Evolutionary conservation across 1,139 yeast genomes (phyloP), one percentile per base, ranked within the genome.

Genomic region (Sugiyamaella grinbergsii): DNA sequence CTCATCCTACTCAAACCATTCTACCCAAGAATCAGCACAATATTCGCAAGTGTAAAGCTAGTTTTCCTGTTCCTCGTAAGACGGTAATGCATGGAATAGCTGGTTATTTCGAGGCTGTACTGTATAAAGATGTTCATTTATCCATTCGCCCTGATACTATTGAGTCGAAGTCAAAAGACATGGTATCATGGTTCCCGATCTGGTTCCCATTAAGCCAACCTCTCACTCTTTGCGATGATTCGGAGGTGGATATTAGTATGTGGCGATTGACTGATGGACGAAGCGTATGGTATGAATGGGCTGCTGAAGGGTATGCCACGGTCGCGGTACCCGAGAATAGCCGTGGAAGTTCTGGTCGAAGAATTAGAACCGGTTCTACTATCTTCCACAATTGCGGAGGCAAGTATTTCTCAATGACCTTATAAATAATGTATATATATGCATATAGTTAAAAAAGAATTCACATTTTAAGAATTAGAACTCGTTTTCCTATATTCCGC

Each of bases 281-380:
- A 0, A 69, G 69, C 36, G 82, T 83, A 0, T 85, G 91, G 90
- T 88, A 87, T 61, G 85, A 81, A 58, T 88, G 95, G 94, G 70
- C 77, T 1, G 70, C 78, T 22, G 85, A 82, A 58, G 70, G 78
- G 4, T 80, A 71, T 60, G 49, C 54, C 13, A 31, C 52, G 2
- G 33, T 54, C 3, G 13, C 43, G 7, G 28, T 28, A n/a, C 34
- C 44, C 23, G 36, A 11, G 2, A 26, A 32, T 31, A 28, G 29
- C 4, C 28, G 43, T 7, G 33, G 38, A 16, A 38, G 33, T 41
- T 41, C 47, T 5, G 28, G 28, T n/a, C 41, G 59, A 28, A 45
- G 66, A 24, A 51, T 62, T 29, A 50, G 64, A 19, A 54, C 60
- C 2, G 61, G 61, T 2, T 58, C 56, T 3, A 50, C 64, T n/a